Percentiles rank a stretch among this genome's conserved stretches.
Evolutionary conservation across 441 rosid species (phyloP).

Genomic region (Populus hybrid): DNA sequence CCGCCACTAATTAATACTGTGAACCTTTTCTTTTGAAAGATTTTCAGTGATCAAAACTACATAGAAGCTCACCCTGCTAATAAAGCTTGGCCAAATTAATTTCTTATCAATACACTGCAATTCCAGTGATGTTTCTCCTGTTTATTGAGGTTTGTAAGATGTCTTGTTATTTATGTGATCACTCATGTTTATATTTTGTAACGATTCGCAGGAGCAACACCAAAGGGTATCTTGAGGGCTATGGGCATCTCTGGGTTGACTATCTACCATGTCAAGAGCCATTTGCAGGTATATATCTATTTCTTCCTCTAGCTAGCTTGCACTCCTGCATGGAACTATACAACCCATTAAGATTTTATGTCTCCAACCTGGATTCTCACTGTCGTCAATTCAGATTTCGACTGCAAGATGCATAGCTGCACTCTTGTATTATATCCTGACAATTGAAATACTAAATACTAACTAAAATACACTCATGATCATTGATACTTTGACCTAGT

Average conservation of each 20-base stretch:
- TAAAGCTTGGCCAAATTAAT: neutral
- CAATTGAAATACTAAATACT: neutral
- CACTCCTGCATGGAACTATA: neutral
- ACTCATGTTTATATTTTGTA: neutral
- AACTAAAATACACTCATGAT: too few relatives aligned
- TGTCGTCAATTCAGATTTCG: neutral
- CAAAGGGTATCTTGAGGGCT: constrained; percentile 57
- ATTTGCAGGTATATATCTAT: constrained; percentile 43
- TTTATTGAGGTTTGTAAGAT: neutral
- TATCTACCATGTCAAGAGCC: constrained; percentile 70
- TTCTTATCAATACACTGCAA: neutral
- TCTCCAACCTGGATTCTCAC: neutral
- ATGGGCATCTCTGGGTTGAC: constrained; percentile 46
- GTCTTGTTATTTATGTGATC: neutral
- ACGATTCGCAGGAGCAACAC: constrained; percentile 49
- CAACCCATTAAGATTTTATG: neutral
- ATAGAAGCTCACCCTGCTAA: neutral
- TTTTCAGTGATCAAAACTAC: neutral
- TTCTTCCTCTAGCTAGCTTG: neutral
- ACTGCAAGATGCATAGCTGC: neutral
- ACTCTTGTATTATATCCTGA: neutral
- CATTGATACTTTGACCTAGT: too few relatives aligned
- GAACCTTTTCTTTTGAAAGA: neutral
- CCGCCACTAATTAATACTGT: too few relatives aligned
- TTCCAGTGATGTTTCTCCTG: neutral